phyloP scores from a whole-genome alignment of 2,329 filamentous ascomycete genomes.

The Pseudopyricularia cyperi region DNA sequence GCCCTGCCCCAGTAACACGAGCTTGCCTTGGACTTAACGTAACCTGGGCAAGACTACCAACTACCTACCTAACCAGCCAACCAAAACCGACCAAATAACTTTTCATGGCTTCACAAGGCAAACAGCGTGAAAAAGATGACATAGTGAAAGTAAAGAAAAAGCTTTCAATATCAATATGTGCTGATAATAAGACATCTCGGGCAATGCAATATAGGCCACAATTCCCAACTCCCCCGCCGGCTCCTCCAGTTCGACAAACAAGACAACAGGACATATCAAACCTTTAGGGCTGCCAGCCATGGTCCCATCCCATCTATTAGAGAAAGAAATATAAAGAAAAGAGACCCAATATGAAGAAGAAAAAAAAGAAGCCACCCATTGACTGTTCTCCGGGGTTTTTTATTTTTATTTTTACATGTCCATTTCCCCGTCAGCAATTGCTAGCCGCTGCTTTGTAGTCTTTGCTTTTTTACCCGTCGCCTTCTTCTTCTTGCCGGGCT shows the following conservation, averaged over 20 bases:
- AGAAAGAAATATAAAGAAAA: too few species aligned
- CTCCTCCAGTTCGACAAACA: neutral
- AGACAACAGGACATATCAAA: neutral
- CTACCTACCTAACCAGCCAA: too few species aligned
- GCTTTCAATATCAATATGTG: neutral
- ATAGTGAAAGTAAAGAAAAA: neutral
- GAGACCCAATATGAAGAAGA: too few species aligned
- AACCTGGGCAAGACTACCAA: too few species aligned
- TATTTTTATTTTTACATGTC: constrained; percentile 13
- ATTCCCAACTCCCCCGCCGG: neutral
- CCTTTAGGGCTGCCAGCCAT: neutral
- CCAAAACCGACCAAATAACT: too few species aligned
- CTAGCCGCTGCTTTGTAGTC: constrained; percentile 54
- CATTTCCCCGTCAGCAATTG: constrained; percentile 50
- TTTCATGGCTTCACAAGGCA: too few species aligned
- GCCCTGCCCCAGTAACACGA: too few species aligned
- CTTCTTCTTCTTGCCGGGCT: constrained; percentile 40
- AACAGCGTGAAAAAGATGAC: too few species aligned
- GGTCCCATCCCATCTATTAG: neutral
- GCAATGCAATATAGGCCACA: neutral
- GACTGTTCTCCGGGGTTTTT: neutral
- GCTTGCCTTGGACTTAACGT: too few species aligned
- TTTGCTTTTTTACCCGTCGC: constrained; percentile 49
- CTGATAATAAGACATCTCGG: neutral
- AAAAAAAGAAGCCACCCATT: neutral